phyloP scores from a whole-genome alignment of 2,329 filamentous ascomycete species.

The Botrytis squamosa region DNA sequence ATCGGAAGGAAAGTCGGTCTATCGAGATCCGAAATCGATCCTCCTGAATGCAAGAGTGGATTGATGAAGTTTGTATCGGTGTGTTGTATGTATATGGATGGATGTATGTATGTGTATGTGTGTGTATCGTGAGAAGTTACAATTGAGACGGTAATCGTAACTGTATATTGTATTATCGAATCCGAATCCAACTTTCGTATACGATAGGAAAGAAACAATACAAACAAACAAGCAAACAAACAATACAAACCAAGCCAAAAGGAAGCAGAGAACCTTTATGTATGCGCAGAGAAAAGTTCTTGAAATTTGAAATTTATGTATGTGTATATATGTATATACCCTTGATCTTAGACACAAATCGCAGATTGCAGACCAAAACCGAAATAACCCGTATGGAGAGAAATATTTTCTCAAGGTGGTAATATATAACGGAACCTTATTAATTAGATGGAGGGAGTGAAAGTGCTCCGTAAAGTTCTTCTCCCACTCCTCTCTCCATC shows the following conservation, averaged over 20 bases:
- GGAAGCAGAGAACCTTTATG: neutral
- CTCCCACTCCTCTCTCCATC: neutral
- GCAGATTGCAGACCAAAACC: neutral
- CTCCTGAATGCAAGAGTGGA: neutral
- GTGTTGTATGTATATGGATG: neutral
- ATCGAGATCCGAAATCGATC: neutral
- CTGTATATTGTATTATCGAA: neutral
- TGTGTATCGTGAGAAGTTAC: neutral
- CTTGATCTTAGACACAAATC: neutral
- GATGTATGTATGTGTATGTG: neutral
- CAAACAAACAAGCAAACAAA: neutral
- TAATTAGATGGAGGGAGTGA: neutral
- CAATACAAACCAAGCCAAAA: neutral
- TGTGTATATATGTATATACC: neutral
- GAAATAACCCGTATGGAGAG: neutral
- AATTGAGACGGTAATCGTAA: neutral
- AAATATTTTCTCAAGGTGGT: neutral
- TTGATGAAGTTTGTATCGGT: neutral
- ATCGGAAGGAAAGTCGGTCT: neutral
- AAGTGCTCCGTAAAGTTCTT: neutral
- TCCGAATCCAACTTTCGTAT: neutral
- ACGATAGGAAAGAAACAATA: conserved; percentile 1
- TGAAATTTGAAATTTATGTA: neutral
- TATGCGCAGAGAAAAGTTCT: neutral
- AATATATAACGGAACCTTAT: neutral